A percentile compares a stretch with the other conserved stretches of the same genome.
Conservation (phyloP, 2,329 filamentous ascomycete genomes). For the Trichothecium roseum region DNA sequence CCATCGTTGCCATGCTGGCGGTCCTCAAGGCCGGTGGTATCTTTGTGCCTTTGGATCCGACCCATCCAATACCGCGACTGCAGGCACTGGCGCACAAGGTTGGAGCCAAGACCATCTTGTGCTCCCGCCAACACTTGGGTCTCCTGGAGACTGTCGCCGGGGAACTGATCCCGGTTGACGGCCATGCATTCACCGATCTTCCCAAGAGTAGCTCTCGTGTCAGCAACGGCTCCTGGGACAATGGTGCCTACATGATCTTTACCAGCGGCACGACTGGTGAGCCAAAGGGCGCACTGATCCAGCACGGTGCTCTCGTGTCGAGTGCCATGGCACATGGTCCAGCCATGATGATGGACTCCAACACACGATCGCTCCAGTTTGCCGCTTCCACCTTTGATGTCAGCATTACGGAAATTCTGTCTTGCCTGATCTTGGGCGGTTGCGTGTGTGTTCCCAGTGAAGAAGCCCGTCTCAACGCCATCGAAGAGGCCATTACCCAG, state of each 20-base stretch:
- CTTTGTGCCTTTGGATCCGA: slow-evolving; percentile 13
- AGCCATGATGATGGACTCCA: slow-evolving; percentile 10
- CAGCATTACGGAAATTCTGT: slow-evolving; percentile 14
- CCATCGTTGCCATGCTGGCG: slow-evolving; percentile 15
- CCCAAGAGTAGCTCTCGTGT: slow-evolving; percentile 2
- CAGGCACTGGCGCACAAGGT: slow-evolving; percentile 9
- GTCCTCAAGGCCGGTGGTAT: slow-evolving; percentile 15
- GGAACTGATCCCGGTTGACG: slow-evolving; percentile 10
- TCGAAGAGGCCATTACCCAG: slow-evolving; percentile 11
- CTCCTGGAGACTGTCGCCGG: slow-evolving; percentile 7
- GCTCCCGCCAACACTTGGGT: slow-evolving; percentile 10
- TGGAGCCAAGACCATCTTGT: slow-evolving; percentile 8
- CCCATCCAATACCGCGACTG: slow-evolving; percentile 8
- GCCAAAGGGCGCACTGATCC: slow-evolving; percentile 23
- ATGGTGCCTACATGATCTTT: slow-evolving; percentile 30
- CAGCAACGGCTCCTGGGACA: slow-evolving; percentile 11
- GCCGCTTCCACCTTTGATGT: slow-evolving; percentile 20
- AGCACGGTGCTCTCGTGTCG: slow-evolving; percentile 7
- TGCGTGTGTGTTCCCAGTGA: slow-evolving; percentile 26
- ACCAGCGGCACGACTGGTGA: slow-evolving; percentile 37
- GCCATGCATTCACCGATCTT: slow-evolving; percentile 6
- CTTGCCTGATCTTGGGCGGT: slow-evolving; percentile 12
- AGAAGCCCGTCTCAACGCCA: slow-evolving; percentile 23
- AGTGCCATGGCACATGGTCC: slow-evolving; percentile 10
- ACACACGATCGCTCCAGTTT: slow-evolving; percentile 20